Percentiles rank a stretch among this genome's conserved stretches.
Evolutionary conservation across 2,329 filamentous ascomycete genomes (phyloP).

Genomic region (Ascochyta clinopodiicola): DNA sequence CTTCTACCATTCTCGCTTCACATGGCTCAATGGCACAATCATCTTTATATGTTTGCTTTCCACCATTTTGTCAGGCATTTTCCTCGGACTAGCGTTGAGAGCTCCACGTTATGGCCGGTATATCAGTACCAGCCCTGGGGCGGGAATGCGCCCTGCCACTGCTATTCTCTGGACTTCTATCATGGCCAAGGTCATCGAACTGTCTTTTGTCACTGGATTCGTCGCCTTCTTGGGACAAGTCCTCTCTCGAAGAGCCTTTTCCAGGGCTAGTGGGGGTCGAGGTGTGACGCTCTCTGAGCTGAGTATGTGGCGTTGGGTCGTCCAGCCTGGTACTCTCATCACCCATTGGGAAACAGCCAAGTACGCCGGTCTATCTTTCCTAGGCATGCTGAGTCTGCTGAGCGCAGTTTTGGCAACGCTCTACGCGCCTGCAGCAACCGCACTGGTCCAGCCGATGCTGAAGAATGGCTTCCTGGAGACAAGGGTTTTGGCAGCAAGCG

Average conservation of each 20-base stretch:
- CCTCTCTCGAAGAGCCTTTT: conserved; percentile 71
- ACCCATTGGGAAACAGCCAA: conserved; percentile 71
- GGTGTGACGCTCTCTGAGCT: conserved; percentile 79
- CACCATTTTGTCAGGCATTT: conserved; percentile 69
- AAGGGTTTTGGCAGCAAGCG: conserved; percentile 60
- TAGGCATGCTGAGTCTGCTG: conserved; percentile 69
- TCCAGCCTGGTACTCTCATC: conserved; percentile 71
- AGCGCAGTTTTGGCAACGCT: conserved; percentile 72
- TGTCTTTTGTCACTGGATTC: conserved; percentile 79
- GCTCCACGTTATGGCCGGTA: conserved; percentile 67
- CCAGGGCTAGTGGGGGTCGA: conserved; percentile 57
- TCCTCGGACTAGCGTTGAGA: conserved; percentile 66
- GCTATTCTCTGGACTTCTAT: conserved; percentile 73
- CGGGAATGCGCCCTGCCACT: conserved; percentile 63
- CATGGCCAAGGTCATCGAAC: conserved; percentile 77
- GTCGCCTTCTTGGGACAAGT: conserved; percentile 78
- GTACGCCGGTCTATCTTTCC: conserved; percentile 67
- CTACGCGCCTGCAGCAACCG: conserved; percentile 78
- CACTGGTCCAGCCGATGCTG: conserved; percentile 76
- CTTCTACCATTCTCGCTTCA: conserved; percentile 48
- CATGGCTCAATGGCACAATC: conserved; percentile 57
- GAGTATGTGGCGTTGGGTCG: conserved; percentile 75
- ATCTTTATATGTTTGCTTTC: conserved; percentile 65
- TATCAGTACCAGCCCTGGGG: conserved; percentile 59
- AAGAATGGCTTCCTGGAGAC: conserved; percentile 62